Percentiles rank a stretch among this genome's conserved stretches.
Evolutionary conservation across 177 flowering plant species (phyloP).

Genomic region (Vitis hybrid): DNA sequence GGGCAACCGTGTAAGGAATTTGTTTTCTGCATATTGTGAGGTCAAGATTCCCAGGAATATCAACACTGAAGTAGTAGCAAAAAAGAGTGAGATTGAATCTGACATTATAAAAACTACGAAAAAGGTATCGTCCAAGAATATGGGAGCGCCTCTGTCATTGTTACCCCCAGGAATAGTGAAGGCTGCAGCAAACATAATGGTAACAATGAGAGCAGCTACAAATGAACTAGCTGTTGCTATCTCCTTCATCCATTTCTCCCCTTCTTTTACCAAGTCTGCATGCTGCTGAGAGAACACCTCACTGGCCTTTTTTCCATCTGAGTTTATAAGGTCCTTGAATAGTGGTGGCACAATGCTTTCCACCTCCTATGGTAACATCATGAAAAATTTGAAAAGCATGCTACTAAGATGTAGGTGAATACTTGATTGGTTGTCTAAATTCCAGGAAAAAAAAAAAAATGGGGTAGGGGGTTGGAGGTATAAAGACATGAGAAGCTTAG

Average conservation of each 20-base stretch:
- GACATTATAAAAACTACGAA: slow-evolving; percentile 2
- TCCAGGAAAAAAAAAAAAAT: too few relatives aligned
- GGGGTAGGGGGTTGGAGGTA: too few relatives aligned
- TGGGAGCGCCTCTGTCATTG: slow-evolving; percentile 4
- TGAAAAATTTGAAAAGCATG: not conserved
- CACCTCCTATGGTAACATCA: not conserved
- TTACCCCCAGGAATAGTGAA: slow-evolving; percentile 15
- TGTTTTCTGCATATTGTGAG: too few relatives aligned
- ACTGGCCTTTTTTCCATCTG: not conserved
- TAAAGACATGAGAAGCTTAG: too few relatives aligned
- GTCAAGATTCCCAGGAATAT: too few relatives aligned
- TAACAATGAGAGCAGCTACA: slow-evolving; percentile 16
- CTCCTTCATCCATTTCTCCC: slow-evolving; percentile 25
- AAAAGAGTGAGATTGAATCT: not conserved
- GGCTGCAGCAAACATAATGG: slow-evolving; percentile 5
- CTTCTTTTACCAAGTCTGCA: slow-evolving; percentile 3
- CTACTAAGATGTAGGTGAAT: not conserved
- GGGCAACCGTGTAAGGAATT: too few relatives aligned
- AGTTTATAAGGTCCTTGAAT: not conserved
- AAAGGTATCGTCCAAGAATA: not conserved
- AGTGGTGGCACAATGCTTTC: not conserved
- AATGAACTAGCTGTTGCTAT: slow-evolving; percentile 6
- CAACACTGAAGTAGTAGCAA: too few relatives aligned
- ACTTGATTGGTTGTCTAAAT: too few relatives aligned
- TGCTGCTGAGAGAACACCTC: slow-evolving; percentile 12